Evolutionary conservation across 768 basidiomycete species (phyloP), one percentile per base, ranked within the genome.

Genomic region (Trametes cingulata): DNA sequence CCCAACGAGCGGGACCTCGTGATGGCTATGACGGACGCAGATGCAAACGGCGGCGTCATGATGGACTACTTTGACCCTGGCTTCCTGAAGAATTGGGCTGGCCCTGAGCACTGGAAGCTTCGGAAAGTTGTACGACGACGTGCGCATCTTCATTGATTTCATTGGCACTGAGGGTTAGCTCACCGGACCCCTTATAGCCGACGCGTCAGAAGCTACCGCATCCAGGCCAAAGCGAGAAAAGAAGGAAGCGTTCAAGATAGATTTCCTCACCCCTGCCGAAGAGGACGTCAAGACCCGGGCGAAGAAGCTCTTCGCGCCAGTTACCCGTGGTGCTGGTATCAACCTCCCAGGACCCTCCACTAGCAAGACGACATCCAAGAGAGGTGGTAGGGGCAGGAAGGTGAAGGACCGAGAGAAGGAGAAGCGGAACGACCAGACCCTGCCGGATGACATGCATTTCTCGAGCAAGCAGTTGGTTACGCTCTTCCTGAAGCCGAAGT

Each of bases 371-470:
- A 58, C 56, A 37, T 75, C 77, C 68, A 70, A 74, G 65, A 73
- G 65, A 53, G 72, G 76, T 41, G 74, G 73, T 62, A 76, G 77
- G 27, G 78, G 78, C 62, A 85, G 76, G 73, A 85, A 76, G 63
- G 70, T 68, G 25, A 78, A 79, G 71, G 78, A 82, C 56, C 73
- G 76, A 58, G 77, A 74, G 45, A 76, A 79, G 55, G 87, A 86
- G 68, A 91, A 86, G 70, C 82, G 84, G 24, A 85, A 88, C 60
- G 85, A 89, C 50, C 88, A 92, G 65, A 82, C 85, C 8, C 77
- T 98, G 43, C 97, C 97, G 1, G 95, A 98, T 67, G 97, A 99
- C 71, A 95, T 96, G 90, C 95, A 98, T 73, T 99, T 99, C 73
- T 90, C 90, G 27, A 93, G 88, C 69, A 80, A 87, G 64, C 91